phyloP scores from a whole-genome alignment of 1,284 basidiomycete genomes.

The Amylostereum chailletii region DNA sequence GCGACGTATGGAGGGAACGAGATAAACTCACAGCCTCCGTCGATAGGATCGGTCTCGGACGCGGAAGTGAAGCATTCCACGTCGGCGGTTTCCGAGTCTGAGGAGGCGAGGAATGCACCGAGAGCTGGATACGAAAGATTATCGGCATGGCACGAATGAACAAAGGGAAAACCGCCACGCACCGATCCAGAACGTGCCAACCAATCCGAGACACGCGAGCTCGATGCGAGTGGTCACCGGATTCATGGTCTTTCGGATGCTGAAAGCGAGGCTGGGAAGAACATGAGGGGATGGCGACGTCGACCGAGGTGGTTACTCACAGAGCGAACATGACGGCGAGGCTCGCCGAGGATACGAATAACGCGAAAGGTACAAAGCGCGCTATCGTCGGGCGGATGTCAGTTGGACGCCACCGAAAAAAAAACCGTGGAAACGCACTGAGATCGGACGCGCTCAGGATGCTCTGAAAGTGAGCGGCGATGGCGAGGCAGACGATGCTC shows the following conservation, averaged over 20 bases:
- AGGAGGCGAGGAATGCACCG: constrained; percentile 60
- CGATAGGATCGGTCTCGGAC: constrained; percentile 39
- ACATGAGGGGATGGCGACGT: constrained; percentile 2
- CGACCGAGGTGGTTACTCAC: constrained; percentile 33
- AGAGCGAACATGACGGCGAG: constrained; percentile 57
- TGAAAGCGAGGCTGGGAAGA: constrained; percentile 45
- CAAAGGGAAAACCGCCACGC: constrained; percentile 18
- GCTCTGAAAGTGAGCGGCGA: constrained; percentile 66
- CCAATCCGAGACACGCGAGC: constrained; percentile 56
- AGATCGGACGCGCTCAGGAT: constrained; percentile 67
- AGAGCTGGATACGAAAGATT: constrained; percentile 39
- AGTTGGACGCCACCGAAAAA: background rate
- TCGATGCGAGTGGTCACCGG: constrained; percentile 74
- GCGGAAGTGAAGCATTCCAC: constrained; percentile 71
- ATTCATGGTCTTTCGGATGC: constrained; percentile 54
- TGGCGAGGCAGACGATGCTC: constrained; percentile 65
- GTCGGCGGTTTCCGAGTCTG: constrained; percentile 65
- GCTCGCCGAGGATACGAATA: constrained; percentile 67
- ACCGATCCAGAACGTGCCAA: constrained; percentile 76
- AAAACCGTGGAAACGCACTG: constrained; percentile 38
- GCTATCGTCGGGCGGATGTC: constrained; percentile 31
- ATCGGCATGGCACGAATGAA: constrained; percentile 11
- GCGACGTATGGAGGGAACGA: constrained; percentile 2
- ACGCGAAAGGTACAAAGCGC: constrained; percentile 75
- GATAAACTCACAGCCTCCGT: constrained; percentile 48